Evolutionary conservation across 768 basidiomycete species (phyloP).

Genomic region (Hygrocybe punicea): DNA sequence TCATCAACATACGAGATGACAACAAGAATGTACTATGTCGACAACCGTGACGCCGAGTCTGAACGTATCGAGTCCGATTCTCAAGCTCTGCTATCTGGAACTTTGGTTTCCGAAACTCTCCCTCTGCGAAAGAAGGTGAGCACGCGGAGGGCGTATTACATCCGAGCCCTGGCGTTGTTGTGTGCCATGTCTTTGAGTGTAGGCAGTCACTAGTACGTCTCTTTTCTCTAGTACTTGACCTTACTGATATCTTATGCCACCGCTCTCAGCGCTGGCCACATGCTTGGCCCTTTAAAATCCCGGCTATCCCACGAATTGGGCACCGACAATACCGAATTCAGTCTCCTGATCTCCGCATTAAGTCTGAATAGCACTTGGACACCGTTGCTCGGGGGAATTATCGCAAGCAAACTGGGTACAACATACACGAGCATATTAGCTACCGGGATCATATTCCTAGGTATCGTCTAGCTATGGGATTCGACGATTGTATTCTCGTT

Average conservation of each 20-base stretch:
- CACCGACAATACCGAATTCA: conserved; percentile 74
- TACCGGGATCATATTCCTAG: conserved; percentile 66
- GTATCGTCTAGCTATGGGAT: conserved; percentile 29
- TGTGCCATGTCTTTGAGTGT: conserved; percentile 73
- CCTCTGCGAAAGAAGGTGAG: neutral
- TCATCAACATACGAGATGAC: neutral
- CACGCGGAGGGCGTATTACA: conserved; percentile 40
- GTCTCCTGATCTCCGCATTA: conserved; percentile 71
- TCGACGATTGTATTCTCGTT: neutral
- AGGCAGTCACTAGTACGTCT: conserved; percentile 69
- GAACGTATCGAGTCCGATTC: neutral
- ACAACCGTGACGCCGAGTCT: neutral
- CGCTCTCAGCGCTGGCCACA: conserved; percentile 56
- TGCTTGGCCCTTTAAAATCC: conserved; percentile 76
- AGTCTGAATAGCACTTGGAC: conserved; percentile 73
- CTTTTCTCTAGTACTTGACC: neutral
- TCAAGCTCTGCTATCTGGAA: neutral
- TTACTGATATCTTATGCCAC: neutral
- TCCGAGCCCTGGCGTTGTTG: conserved; percentile 59
- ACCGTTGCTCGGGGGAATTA: conserved; percentile 70
- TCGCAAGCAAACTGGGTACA: conserved; percentile 69
- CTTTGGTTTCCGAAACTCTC: neutral
- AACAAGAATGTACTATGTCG: neutral
- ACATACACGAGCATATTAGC: conserved; percentile 69
- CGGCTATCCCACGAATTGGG: conserved; percentile 64